Evolutionary conservation across 306 rosid genomes (phyloP).

Genomic region (Sophora flavescens): DNA sequence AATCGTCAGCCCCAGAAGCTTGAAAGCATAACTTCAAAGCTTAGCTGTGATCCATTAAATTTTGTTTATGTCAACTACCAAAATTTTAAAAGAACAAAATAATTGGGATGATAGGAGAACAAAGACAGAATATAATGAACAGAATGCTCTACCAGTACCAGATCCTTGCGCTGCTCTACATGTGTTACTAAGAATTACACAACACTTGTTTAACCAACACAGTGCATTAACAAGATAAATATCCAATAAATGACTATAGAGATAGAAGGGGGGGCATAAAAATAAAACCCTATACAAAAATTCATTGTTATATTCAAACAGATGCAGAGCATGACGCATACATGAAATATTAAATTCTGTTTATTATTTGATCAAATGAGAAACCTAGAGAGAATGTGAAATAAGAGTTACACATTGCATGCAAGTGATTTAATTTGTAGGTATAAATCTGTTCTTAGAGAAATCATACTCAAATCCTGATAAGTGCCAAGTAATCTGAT

Average conservation of each 20-base stretch:
- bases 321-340: neutral
- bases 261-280: neutral
- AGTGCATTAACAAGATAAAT: constrained; percentile 6
- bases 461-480: too few relatives aligned
- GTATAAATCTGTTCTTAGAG: too few relatives aligned
- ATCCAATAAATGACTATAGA: too few relatives aligned
- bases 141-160: constrained; percentile 40
- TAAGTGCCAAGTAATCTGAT: neutral
- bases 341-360: neutral
- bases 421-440: too few relatives aligned
- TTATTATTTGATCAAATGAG: neutral
- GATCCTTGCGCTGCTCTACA: constrained; percentile 50
- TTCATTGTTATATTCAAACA: neutral
- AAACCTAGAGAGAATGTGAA: neutral
- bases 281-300: neutral
- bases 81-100: neutral
- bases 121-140: neutral
- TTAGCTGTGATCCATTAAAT: constrained; percentile 50
- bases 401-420: neutral
- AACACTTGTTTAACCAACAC: neutral
- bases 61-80: neutral
- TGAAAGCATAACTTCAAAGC: constrained; percentile 72
- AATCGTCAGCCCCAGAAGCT: constrained; percentile 65
- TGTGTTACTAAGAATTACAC: neutral
- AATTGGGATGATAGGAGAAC: too few relatives aligned